Evolutionary conservation across 2,329 filamentous ascomycete species (phyloP).

Genomic region (Chaetomiaceae sp.): DNA sequence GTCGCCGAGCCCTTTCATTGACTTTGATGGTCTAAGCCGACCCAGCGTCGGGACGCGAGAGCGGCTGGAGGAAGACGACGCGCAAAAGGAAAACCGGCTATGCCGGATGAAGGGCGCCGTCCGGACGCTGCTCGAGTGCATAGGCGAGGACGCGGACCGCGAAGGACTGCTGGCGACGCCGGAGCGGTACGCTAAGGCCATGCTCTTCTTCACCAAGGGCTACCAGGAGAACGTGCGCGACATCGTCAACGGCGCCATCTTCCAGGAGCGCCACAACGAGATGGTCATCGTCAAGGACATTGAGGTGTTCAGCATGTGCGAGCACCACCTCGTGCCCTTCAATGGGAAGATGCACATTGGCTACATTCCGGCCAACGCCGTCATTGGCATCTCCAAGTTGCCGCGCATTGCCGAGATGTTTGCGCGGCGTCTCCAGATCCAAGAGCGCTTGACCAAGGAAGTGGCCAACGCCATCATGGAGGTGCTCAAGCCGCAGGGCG

Average conservation of each 20-base stretch:
- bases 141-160: slow-evolving; percentile 61
- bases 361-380: slow-evolving; percentile 86
- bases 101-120: slow-evolving; percentile 57
- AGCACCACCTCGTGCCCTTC: slow-evolving; percentile 96
- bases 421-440: slow-evolving; percentile 84
- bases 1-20: slow-evolving; percentile 52
- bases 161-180: slow-evolving; percentile 64
- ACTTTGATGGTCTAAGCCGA: slow-evolving; percentile 55
- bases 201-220: slow-evolving; percentile 93
- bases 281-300: slow-evolving; percentile 98
- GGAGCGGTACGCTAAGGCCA: slow-evolving; percentile 85
- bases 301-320: slow-evolving; percentile 88
- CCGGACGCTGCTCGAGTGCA: slow-evolving; percentile 60
- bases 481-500: slow-evolving; percentile 85
- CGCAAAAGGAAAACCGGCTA: slow-evolving; percentile 46
- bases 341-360: slow-evolving; percentile 99
- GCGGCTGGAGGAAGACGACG: slow-evolving; percentile 51
- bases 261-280: slow-evolving; percentile 94
- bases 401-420: slow-evolving; percentile 98
- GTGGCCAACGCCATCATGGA: slow-evolving; percentile 92
- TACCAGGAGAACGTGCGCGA: slow-evolving; percentile 92
- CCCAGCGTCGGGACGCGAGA: slow-evolving; percentile 59
- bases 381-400: slow-evolving; percentile 92
- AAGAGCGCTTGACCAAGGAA: slow-evolving; percentile 93
- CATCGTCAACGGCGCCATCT: slow-evolving; percentile 89